These are phyloP conservation scores for Trichophyton verrucosum DNA, from an alignment of 2,329 filamentous ascomycete genomes.

Conservation along the genomic window DNA sequence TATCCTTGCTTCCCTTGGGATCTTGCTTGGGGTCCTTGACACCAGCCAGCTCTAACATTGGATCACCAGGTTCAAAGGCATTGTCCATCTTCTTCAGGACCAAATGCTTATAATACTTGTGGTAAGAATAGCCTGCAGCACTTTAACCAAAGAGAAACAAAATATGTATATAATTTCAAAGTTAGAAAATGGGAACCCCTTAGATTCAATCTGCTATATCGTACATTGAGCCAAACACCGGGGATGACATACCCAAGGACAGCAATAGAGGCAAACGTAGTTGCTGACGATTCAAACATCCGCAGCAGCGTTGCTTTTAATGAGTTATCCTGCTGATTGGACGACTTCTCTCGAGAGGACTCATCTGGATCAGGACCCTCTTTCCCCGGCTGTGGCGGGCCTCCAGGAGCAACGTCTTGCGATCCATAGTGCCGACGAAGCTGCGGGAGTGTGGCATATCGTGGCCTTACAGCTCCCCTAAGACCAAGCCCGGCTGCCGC, in stretches of 20 bases:
- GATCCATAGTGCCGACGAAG: slow-evolving; percentile 10
- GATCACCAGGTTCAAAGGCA: slow-evolving; percentile 85
- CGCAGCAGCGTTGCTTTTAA: slow-evolving; percentile 39
- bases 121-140: slow-evolving; percentile 62
- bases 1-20: slow-evolving; percentile 20
- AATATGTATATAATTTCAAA: not conserved
- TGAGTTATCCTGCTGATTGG: slow-evolving; percentile 18
- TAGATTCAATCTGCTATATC: not conserved
- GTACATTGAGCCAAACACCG: slow-evolving; percentile 35
- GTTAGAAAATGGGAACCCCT: slow-evolving; percentile 10
- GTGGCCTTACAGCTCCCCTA: slow-evolving; percentile 6
- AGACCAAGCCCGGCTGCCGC: slow-evolving; percentile 3
- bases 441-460: slow-evolving; percentile 4
- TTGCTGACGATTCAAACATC: slow-evolving; percentile 62
- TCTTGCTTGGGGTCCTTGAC: slow-evolving; percentile 25
- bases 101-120: slow-evolving; percentile 75
- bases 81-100: slow-evolving; percentile 87
- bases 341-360: slow-evolving; percentile 16
- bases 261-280: slow-evolving; percentile 61
- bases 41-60: slow-evolving; percentile 69
- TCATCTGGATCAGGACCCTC: slow-evolving; percentile 20
- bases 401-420: slow-evolving; percentile 10
- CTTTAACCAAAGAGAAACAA: slow-evolving; percentile 14
- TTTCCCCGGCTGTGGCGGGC: slow-evolving; percentile 10
- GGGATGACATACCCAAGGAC: slow-evolving; percentile 45